Percentiles rank a stretch among this genome's conserved stretches.
Conservation (phyloP, 352 stramenopile genomes). For the Blastocystis sp. region DNA sequence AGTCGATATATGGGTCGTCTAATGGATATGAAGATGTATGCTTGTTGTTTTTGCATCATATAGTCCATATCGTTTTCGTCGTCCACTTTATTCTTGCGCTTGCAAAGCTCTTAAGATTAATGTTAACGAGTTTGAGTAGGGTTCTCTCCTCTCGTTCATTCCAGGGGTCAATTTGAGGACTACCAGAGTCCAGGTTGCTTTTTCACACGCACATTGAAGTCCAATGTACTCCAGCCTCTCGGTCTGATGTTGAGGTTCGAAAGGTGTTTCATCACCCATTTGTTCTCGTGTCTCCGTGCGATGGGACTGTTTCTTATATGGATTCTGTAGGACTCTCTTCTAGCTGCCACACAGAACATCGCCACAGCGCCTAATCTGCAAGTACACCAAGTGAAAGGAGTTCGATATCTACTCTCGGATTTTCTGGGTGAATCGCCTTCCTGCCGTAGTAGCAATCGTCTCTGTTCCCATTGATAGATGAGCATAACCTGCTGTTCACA, state of each 20-base stretch:
- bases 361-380: not conserved
- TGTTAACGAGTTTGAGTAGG: constrained; percentile 31
- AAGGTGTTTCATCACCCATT: not conserved
- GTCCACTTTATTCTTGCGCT: constrained; percentile 34
- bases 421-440: not conserved
- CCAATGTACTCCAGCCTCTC: not conserved
- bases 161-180: constrained; percentile 45
- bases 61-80: constrained; percentile 27
- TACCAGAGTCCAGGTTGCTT: constrained; percentile 46
- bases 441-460: not conserved
- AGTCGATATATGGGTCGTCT: constrained; percentile 19
- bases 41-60: not conserved
- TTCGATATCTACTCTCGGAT: constrained; percentile 11
- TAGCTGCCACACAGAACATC: not conserved
- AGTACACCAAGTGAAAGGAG: constrained; percentile 53
- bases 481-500: not conserved
- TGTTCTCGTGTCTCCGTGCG: constrained; percentile 21
- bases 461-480: not conserved
- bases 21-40: constrained; percentile 22
- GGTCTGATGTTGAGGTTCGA: not conserved
- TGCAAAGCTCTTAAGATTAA: not conserved
- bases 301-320: constrained; percentile 17
- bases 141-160: not conserved
- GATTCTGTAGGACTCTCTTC: not conserved
- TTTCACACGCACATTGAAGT: constrained; percentile 34